Conservation (phyloP, 345 rosid species). For the Cardamine resedifolia region DNA sequence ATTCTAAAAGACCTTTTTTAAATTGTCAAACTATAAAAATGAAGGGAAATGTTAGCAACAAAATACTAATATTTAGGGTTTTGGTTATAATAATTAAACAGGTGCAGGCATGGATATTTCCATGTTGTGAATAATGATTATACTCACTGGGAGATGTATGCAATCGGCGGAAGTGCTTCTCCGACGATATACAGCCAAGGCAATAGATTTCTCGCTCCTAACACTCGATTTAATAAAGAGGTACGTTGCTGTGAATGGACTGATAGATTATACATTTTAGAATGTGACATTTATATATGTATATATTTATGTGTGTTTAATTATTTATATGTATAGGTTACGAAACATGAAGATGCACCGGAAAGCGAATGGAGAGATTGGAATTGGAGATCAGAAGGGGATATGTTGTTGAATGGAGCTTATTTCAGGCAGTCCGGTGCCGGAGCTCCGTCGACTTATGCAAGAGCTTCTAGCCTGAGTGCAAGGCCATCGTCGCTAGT, state of each 20-base stretch:
- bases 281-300: background rate
- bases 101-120: conserved; percentile 78
- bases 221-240: conserved; percentile 54
- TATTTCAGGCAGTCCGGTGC: conserved; percentile 60
- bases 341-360: conserved; percentile 71
- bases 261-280: background rate
- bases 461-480: conserved; percentile 71
- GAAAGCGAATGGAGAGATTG: conserved; percentile 62
- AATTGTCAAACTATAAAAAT: background rate
- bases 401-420: conserved; percentile 69
- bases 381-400: conserved; percentile 86
- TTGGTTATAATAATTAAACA: conserved; percentile 28
- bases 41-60: background rate
- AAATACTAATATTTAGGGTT: background rate
- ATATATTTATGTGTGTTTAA: background rate
- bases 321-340: conserved; percentile 47
- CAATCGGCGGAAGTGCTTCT: conserved; percentile 79
- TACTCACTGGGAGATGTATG: conserved; percentile 85
- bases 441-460: conserved; percentile 51
- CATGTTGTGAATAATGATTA: conserved; percentile 91
- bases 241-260: conserved; percentile 25
- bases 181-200: conserved; percentile 87
- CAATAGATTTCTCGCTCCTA: conserved; percentile 73
- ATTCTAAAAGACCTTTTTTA: background rate
- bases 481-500: conserved; percentile 73